Evolutionary conservation across 2,329 filamentous ascomycete genomes (phyloP).

Genomic region (Biscogniauxia marginata): DNA sequence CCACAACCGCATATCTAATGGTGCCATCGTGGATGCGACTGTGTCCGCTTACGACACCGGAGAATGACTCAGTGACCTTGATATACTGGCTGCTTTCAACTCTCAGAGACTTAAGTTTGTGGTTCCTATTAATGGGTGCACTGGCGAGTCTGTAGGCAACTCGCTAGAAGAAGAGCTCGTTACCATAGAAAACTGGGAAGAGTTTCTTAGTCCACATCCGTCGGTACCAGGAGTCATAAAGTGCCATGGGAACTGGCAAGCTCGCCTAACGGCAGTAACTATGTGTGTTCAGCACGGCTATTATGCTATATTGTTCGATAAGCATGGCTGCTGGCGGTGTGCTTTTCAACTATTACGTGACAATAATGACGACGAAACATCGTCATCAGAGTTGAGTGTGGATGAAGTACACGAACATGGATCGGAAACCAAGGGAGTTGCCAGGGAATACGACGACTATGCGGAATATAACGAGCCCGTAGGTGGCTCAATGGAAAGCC

Average conservation of each 20-base stretch:
- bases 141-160: background rate
- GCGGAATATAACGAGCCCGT: no score
- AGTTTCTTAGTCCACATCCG: constrained; percentile 5
- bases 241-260: constrained; percentile 10
- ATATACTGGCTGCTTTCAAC: background rate
- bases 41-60: constrained; percentile 2
- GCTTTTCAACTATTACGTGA: background rate
- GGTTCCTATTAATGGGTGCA: background rate
- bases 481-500: no score
- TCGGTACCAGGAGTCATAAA: background rate
- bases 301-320: background rate
- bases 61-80: constrained; percentile 3
- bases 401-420: no score
- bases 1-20: constrained; percentile 1
- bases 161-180: background rate
- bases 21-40: background rate
- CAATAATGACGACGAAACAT: background rate
- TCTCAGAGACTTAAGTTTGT: background rate
- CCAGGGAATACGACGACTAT: no score
- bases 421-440: no score
- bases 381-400: background rate
- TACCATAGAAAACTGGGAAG: constrained; percentile 8
- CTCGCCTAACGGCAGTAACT: constrained; percentile 1
- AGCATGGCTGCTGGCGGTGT: constrained; percentile 8
- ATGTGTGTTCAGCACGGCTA: constrained; percentile 3